A percentile compares a stretch with the other conserved stretches of the same genome.
Conservation (phyloP, 2,329 filamentous ascomycete genomes). For the Penicillium sp. region DNA sequence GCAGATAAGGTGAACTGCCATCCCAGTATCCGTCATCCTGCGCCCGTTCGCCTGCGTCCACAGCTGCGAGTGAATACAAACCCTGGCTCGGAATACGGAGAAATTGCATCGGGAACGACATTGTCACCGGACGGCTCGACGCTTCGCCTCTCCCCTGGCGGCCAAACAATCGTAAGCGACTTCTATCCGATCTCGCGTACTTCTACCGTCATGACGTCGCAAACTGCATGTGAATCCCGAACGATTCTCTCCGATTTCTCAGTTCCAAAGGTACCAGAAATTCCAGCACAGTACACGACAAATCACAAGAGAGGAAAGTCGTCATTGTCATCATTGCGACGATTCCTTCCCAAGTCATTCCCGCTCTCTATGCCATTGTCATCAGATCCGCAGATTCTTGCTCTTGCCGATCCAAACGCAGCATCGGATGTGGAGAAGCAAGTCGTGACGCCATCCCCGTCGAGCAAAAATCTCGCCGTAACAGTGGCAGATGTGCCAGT, state of each 20-base stretch:
- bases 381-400: conserved; percentile 43
- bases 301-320: conserved; percentile 39
- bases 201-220: conserved; percentile 34
- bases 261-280: conserved; percentile 27
- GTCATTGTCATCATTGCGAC: conserved; percentile 40
- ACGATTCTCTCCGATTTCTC: conserved; percentile 29
- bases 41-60: conserved; percentile 34
- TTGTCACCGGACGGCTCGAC: conserved; percentile 30
- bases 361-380: conserved; percentile 37
- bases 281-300: conserved; percentile 22
- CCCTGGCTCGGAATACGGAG: conserved; percentile 32
- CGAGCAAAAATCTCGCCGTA: background rate
- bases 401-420: conserved; percentile 35
- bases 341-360: conserved; percentile 39
- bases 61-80: conserved; percentile 38
- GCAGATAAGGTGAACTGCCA: conserved; percentile 34
- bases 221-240: conserved; percentile 26
- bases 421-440: conserved; percentile 37
- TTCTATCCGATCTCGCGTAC: conserved; percentile 35
- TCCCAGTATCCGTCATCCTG: conserved; percentile 39
- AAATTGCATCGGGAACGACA: conserved; percentile 37
- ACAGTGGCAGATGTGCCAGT: background rate
- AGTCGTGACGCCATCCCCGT: conserved; percentile 19
- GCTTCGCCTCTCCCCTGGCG: conserved; percentile 23
- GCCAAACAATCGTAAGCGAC: conserved; percentile 26